A percentile compares a stretch with the other conserved stretches of the same genome.
phyloP scores from a whole-genome alignment of 2,329 filamentous ascomycete genomes.

The Aspergillus hiratsukae region DNA sequence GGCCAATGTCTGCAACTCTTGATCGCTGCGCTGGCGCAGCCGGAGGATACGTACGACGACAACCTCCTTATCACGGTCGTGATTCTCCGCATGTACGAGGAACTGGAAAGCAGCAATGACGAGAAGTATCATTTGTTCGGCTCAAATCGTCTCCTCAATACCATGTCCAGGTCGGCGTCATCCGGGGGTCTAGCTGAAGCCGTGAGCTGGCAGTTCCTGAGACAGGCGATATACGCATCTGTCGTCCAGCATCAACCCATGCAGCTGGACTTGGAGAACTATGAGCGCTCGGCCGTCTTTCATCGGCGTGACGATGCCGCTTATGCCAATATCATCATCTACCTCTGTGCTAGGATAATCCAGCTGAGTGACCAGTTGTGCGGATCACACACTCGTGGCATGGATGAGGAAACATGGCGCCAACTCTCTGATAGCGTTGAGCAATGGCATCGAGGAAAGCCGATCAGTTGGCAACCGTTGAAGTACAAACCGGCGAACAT shows the following conservation, averaged over 20 bases:
- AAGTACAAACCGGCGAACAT: slow-evolving; percentile 26
- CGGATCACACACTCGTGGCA: slow-evolving; percentile 14
- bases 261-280: slow-evolving; percentile 37
- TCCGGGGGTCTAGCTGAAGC: slow-evolving; percentile 40
- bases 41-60: slow-evolving; percentile 42
- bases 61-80: slow-evolving; percentile 48
- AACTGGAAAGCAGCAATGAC: slow-evolving; percentile 32
- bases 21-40: slow-evolving; percentile 42
- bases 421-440: slow-evolving; percentile 23
- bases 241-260: slow-evolving; percentile 34
- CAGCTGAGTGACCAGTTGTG: too few species aligned
- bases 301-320: slow-evolving; percentile 35
- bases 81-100: slow-evolving; percentile 48
- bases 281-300: slow-evolving; percentile 36
- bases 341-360: slow-evolving; percentile 38
- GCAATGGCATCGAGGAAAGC: slow-evolving; percentile 26
- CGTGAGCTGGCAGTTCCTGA: slow-evolving; percentile 40
- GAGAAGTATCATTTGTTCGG: slow-evolving; percentile 37
- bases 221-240: slow-evolving; percentile 41
- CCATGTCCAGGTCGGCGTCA: slow-evolving; percentile 36
- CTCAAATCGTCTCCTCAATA: slow-evolving; percentile 36
- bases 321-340: slow-evolving; percentile 36
- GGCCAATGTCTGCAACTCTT: slow-evolving; percentile 45
- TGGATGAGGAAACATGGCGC: slow-evolving; percentile 22
- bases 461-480: slow-evolving; percentile 31